A percentile compares a stretch with the other conserved stretches of the same genome.
These are phyloP conservation scores for Suillus fuscotomentosus DNA, from an alignment of 768 basidiomycete species.

Conservation along the genomic window DNA sequence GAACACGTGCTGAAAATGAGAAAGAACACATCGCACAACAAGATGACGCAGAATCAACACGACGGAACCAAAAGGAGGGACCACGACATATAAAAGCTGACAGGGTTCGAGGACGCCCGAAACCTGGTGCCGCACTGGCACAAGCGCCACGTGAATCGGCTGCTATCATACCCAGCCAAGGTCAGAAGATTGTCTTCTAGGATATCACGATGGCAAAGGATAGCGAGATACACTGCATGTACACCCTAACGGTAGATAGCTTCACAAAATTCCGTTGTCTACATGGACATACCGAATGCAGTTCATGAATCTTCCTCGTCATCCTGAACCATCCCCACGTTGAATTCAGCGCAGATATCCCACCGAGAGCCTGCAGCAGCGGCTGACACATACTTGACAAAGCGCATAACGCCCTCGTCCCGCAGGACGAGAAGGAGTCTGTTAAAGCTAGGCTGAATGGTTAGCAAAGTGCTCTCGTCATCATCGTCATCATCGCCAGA, in stretches of 20 bases:
- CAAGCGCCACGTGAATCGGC: constrained; percentile 73
- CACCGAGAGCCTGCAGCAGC: constrained; percentile 88
- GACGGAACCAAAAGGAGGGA: constrained; percentile 13
- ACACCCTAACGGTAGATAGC: not conserved
- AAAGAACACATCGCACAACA: constrained; percentile 6
- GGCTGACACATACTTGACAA: constrained; percentile 93
- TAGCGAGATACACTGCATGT: not conserved
- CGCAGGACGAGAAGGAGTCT: constrained; percentile 84
- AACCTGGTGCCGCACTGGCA: constrained; percentile 80
- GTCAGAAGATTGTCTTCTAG: constrained; percentile 73
- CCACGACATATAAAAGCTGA: constrained; percentile 21
- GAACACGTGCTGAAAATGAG: constrained; percentile 8
- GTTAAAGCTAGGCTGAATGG: constrained; percentile 89
- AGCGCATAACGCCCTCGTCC: constrained; percentile 91
- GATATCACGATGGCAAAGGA: not conserved
- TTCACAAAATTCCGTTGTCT: not conserved
- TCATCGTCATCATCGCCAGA: not conserved
- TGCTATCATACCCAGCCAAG: constrained; percentile 64
- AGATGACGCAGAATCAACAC: constrained; percentile 4
- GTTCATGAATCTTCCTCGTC: constrained; percentile 40
- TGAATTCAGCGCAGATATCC: constrained; percentile 93
- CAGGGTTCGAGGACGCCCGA: constrained; percentile 42
- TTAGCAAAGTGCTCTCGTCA: constrained; percentile 81
- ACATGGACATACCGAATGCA: not conserved
- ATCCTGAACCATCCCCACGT: constrained; percentile 77